Evolutionary conservation across 441 rosid species (phyloP).

Genomic region (Syzygium syzygioides): DNA sequence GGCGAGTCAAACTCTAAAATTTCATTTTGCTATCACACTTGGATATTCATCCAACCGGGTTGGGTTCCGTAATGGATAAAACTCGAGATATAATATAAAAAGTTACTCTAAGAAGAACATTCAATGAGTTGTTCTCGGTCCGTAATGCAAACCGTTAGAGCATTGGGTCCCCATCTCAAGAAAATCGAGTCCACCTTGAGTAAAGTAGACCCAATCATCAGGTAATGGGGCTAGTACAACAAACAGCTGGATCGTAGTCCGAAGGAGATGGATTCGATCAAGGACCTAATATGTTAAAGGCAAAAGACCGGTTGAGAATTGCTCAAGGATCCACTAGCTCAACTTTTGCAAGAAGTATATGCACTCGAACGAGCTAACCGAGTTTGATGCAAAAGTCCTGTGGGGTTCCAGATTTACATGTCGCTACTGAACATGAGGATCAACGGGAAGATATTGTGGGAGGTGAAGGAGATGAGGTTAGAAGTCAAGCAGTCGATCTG

Average conservation of each 20-base stretch:
- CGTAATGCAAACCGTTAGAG: accelerated
- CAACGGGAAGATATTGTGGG: not conserved
- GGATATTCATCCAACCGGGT: too few relatives aligned
- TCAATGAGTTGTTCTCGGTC: not conserved
- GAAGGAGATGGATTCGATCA: not conserved
- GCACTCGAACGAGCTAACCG: not conserved
- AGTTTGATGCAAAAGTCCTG: not conserved
- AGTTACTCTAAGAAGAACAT: not conserved
- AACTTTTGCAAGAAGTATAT: not conserved
- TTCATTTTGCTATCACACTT: too few relatives aligned
- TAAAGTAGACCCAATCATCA: not conserved
- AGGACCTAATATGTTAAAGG: not conserved
- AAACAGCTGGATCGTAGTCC: not conserved
- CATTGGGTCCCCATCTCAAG: not conserved
- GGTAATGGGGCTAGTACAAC: not conserved
- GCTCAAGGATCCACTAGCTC: not conserved
- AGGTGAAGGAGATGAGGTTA: not conserved
- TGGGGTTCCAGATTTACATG: not conserved
- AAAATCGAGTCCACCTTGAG: not conserved
- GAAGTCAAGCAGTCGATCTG: not conserved
- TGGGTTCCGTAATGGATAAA: too few relatives aligned
- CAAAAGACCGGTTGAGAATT: not conserved
- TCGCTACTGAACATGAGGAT: not conserved
- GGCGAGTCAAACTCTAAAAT: too few relatives aligned
- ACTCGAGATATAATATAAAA: too few relatives aligned